phyloP scores from a whole-genome alignment of 2,329 filamentous ascomycete genomes.

The Pseudocercospora eumusae region DNA sequence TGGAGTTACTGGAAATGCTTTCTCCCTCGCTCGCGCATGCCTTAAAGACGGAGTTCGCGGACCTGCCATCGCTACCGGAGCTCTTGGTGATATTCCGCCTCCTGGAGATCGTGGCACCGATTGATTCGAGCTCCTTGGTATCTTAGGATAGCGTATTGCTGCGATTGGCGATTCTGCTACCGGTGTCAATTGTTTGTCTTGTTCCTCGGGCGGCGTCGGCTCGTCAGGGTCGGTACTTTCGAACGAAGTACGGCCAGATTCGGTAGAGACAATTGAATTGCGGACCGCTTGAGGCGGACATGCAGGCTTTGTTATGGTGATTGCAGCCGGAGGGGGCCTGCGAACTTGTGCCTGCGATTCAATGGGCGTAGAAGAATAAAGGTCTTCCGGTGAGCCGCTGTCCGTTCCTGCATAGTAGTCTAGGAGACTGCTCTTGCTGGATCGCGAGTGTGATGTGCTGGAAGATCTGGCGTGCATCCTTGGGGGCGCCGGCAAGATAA shows the following conservation, averaged over 20 bases:
- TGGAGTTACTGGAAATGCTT: conserved; percentile 17
- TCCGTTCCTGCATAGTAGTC: conserved; percentile 39
- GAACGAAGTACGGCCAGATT: conserved; percentile 47
- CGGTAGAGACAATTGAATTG: conserved; percentile 17
- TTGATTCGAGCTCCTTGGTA: conserved; percentile 51
- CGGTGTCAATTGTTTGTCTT: conserved; percentile 46
- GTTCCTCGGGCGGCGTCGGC: conserved; percentile 49
- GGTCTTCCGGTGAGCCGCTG: conserved; percentile 31
- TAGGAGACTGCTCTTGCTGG: conserved; percentile 29
- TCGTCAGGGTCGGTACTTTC: conserved; percentile 50
- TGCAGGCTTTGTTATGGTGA: conserved; percentile 30
- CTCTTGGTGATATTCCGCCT: conserved; percentile 14
- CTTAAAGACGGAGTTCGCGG: conserved; percentile 13
- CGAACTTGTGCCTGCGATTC: conserved; percentile 31
- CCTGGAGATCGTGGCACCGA: conserved; percentile 44
- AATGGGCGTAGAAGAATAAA: conserved; percentile 28
- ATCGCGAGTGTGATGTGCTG: conserved; percentile 14
- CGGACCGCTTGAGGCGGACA: conserved; percentile 31
- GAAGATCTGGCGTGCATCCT: conserved; percentile 5
- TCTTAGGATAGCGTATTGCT: conserved; percentile 50
- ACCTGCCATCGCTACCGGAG: not conserved
- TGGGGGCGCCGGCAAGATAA: conserved; percentile 16
- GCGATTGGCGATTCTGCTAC: conserved; percentile 50
- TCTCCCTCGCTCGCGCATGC: conserved; percentile 4
- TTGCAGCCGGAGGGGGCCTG: conserved; percentile 26